Percentiles rank a stretch among this genome's conserved stretches.
phyloP scores from a whole-genome alignment of 2,329 filamentous ascomycete genomes.

The Ophiostoma angusticollis region DNA sequence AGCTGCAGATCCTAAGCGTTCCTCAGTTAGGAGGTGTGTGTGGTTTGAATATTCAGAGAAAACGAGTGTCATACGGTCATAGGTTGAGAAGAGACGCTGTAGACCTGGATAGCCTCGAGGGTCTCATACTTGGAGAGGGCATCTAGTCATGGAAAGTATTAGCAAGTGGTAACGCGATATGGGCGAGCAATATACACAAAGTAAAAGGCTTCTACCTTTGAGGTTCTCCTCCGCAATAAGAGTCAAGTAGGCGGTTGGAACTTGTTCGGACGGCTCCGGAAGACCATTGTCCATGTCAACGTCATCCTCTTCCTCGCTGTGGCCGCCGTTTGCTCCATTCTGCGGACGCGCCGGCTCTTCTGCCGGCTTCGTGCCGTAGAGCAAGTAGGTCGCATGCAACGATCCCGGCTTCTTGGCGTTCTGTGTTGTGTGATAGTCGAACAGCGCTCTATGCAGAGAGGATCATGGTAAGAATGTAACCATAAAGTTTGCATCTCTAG shows the following conservation, averaged over 20 bases:
- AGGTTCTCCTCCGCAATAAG: conserved; percentile 63
- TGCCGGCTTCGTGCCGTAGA: conserved; percentile 54
- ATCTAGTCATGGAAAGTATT: conserved; percentile 29
- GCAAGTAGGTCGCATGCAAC: conserved; percentile 84
- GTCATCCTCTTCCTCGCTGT: conserved; percentile 38
- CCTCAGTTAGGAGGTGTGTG: no score
- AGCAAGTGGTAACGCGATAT: neutral
- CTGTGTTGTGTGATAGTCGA: conserved; percentile 68
- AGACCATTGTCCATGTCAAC: conserved; percentile 59
- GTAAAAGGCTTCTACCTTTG: conserved; percentile 41
- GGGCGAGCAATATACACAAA: no score
- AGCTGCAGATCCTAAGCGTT: conserved; percentile 50
- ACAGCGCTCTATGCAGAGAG: conserved; percentile 54
- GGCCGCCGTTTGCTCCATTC: conserved; percentile 3
- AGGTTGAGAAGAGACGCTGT: conserved; percentile 63
- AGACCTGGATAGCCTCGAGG: conserved; percentile 73
- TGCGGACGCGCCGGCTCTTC: conserved; percentile 17
- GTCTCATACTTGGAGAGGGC: conserved; percentile 54
- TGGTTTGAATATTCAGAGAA: no score
- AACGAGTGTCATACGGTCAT: no score
- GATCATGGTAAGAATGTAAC: neutral
- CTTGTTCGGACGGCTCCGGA: conserved; percentile 36
- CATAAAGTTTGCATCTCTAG: no score
- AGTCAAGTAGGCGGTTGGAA: conserved; percentile 46
- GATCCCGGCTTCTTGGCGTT: conserved; percentile 60